Conservation (phyloP, 108 stramenopile genomes). For the Hondaea fermentalgiana region DNA sequence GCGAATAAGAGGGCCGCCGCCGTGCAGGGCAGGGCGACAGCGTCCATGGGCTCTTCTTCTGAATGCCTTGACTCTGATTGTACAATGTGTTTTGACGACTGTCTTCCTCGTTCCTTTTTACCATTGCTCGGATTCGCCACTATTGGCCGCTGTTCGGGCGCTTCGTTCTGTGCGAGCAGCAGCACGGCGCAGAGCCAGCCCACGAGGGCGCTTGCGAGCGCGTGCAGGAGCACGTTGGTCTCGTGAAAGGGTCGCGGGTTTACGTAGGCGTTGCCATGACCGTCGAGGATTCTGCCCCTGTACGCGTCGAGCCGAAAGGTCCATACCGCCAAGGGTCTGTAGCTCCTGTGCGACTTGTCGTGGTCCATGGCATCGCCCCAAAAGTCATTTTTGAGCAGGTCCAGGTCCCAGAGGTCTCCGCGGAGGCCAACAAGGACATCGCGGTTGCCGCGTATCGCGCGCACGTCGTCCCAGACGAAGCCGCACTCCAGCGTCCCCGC, state of each 20-base stretch:
- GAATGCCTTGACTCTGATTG: no score
- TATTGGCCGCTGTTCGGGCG: background rate
- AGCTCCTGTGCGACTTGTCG: background rate
- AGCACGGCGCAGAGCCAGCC: background rate
- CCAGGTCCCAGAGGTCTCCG: background rate
- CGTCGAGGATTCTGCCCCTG: background rate
- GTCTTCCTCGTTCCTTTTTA: no score
- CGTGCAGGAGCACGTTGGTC: background rate
- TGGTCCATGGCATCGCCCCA: conserved; percentile 16
- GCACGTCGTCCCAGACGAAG: conserved; percentile 28
- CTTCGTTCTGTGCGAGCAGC: background rate
- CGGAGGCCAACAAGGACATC: background rate
- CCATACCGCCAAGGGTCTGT: background rate
- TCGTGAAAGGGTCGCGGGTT: background rate
- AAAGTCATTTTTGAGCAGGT: conserved; percentile 10
- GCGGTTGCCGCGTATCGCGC: background rate
- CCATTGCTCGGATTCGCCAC: no score
- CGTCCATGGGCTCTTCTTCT: background rate
- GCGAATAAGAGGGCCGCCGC: conserved; percentile 9
- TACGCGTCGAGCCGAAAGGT: conserved; percentile 5
- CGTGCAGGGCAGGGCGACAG: background rate
- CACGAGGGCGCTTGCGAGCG: background rate
- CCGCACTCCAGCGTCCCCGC: background rate
- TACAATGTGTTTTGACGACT: no score
- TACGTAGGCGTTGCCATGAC: background rate